A percentile compares a stretch with the other conserved stretches of the same genome.
These are phyloP conservation scores for Sarocladium kiliense DNA, from an alignment of 2,329 filamentous ascomycete genomes.

Conservation along the genomic window DNA sequence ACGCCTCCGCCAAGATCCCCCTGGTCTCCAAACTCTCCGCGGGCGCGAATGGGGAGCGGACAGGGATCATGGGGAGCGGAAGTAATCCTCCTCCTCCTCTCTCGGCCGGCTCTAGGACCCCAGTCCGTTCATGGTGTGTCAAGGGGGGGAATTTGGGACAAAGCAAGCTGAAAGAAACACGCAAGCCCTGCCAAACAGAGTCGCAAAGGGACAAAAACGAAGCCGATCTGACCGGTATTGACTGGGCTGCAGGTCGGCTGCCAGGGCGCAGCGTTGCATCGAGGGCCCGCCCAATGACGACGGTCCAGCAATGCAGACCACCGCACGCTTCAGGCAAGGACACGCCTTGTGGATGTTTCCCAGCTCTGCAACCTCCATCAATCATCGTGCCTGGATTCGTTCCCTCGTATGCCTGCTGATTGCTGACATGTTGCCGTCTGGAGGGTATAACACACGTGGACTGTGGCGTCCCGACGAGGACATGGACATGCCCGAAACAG, in stretches of 20 bases:
- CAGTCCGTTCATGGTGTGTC: too few species aligned
- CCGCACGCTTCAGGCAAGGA: background rate
- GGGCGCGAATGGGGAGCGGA: background rate
- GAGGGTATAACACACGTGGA: background rate
- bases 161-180: background rate
- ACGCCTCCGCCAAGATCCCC: background rate
- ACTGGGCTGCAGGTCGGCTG: background rate
- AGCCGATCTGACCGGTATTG: background rate
- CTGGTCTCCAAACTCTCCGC: background rate
- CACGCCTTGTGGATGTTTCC: background rate
- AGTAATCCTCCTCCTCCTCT: too few species aligned
- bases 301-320: background rate
- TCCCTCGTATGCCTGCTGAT: background rate
- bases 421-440: background rate
- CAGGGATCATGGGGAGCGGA: too few species aligned
- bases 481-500: background rate
- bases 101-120: too few species aligned
- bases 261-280: slow-evolving; percentile 6
- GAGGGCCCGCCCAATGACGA: slow-evolving; percentile 2
- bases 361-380: background rate
- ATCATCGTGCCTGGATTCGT: background rate
- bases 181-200: background rate
- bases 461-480: background rate
- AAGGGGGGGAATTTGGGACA: too few species aligned
- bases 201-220: background rate